Evolutionary conservation across 2,329 filamentous ascomycete genomes (phyloP), one percentile per base, ranked within the genome.

Genomic region (Xylariaceae sp.): DNA sequence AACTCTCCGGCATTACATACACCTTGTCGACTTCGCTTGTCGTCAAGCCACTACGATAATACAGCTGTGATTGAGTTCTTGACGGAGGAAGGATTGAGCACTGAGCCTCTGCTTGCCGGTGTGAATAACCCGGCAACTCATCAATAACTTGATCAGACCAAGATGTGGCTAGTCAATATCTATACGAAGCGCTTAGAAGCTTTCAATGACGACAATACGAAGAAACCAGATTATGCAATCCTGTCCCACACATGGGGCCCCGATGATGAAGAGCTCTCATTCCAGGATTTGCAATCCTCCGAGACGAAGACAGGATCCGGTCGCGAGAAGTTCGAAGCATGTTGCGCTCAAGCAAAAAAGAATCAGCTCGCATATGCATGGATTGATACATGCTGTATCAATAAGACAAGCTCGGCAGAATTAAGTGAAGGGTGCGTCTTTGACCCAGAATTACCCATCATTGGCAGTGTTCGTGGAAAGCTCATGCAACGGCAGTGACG

Each of bases 321-420:
- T 3, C 5, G 27, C 3, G 31, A 42, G 18, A 53, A 50, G 27
- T 39, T 45, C 14, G 41, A 44, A 1, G 15, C 27, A 4, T 47
- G 51, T 22, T 50, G 51, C 12, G 2, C 11, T 5, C 40, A 44
- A 18, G 51, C 51, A 4, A 12, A 2, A 2, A 14, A 11, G 2
- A 44, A 53, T 11, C 33, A 31, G 1, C n/a, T 47, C 19, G n/a
- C 14, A 3, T 53, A 47, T 12, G 44, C 18, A 2, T 53, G 51
- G 51, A 50, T 50, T 14, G 51, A 53, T 19, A 53, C 51, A 1
- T 53, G 51, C 27, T 53, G 51, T 36, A 47, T 53, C 12, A 40
- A 53, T 36, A 40, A 45, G 35, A 39, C n/a, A 11, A 50, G 42
- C 22, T 39, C 15, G 5, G 33, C 36, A 7, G 51, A 50, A 15